phyloP scores from a whole-genome alignment of 2,329 filamentous ascomycete genomes.

The Huntiella moniliformis region DNA sequence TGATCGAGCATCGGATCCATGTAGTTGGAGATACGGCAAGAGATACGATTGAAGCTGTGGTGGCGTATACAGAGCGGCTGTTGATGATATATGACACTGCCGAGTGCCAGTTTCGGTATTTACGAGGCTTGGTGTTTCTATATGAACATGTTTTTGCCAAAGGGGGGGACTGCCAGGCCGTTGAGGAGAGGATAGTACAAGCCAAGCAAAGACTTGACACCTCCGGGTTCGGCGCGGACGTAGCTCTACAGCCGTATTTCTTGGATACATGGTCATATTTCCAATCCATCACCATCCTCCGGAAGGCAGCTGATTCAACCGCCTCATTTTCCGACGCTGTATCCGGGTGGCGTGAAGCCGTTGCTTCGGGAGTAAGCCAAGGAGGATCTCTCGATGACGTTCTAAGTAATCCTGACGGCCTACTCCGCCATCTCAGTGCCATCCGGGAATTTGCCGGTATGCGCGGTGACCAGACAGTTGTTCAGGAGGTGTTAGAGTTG shows the following conservation, averaged over 20 bases:
- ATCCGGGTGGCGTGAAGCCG: conserved; percentile 8
- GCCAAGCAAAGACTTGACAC: conserved; percentile 5
- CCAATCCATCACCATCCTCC: conserved; percentile 11
- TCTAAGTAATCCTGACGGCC: conserved; percentile 23
- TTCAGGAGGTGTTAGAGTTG: conserved; percentile 29
- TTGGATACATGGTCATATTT: conserved; percentile 11
- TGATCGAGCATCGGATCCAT: conserved; percentile 32
- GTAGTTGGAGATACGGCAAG: conserved; percentile 15
- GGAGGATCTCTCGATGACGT: conserved; percentile 11
- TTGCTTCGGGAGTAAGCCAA: conserved; percentile 9
- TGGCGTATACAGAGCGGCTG: conserved; percentile 27
- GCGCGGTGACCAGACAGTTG: conserved; percentile 28
- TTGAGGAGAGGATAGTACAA: conserved; percentile 1
- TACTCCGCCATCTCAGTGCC: conserved; percentile 32
- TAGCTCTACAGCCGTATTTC: conserved; percentile 7
- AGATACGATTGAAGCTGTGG: conserved; percentile 23
- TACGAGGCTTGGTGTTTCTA: conserved; percentile 32
- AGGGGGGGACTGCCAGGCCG: conserved; percentile 3
- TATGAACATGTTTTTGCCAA: conserved; percentile 16
- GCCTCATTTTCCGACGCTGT: conserved; percentile 7
- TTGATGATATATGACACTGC: conserved; percentile 31
- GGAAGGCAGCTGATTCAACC: neutral
- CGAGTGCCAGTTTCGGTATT: conserved; percentile 31
- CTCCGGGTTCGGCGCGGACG: conserved; percentile 8
- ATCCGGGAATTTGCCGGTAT: conserved; percentile 32